A percentile compares a stretch with the other conserved stretches of the same genome.
These are phyloP conservation scores for Nemania sp. DNA, from an alignment of 2,329 filamentous ascomycete species.

Conservation along the genomic window DNA sequence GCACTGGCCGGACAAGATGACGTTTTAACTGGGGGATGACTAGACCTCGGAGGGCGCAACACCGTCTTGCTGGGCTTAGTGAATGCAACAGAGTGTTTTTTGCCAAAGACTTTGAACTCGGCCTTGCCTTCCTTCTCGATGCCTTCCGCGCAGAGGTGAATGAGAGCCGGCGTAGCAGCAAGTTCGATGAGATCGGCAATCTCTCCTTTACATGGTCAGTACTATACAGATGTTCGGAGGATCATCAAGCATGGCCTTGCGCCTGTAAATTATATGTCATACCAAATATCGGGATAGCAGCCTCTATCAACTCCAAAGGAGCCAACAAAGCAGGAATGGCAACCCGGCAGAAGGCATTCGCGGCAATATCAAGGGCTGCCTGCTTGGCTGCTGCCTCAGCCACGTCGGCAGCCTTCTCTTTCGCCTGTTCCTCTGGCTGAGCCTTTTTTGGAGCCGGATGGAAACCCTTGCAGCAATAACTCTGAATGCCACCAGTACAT, in stretches of 20 bases:
- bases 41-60: not conserved
- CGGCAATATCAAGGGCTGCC: not conserved
- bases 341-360: constrained; percentile 2
- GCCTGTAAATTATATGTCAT: too few relatives aligned
- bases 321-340: constrained; percentile 5
- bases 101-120: constrained; percentile 12
- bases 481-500: constrained; percentile 2
- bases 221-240: not conserved
- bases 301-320: constrained; percentile 30
- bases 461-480: constrained; percentile 1
- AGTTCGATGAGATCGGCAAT: constrained; percentile 4
- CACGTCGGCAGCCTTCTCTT: not conserved
- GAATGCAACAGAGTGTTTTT: constrained; percentile 1
- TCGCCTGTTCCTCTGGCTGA: not conserved
- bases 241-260: too few relatives aligned
- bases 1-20: not conserved
- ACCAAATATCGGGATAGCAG: constrained; percentile 31
- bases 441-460: not conserved
- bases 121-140: constrained; percentile 41
- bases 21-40: not conserved
- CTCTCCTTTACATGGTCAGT: too few relatives aligned
- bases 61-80: not conserved
- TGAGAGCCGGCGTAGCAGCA: constrained; percentile 32
- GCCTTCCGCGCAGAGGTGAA: constrained; percentile 38
- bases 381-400: not conserved